Base-by-base conservation (phyloP, 495 filamentous ascomycete species). In the Podospora pseudopauciseta region DNA sequence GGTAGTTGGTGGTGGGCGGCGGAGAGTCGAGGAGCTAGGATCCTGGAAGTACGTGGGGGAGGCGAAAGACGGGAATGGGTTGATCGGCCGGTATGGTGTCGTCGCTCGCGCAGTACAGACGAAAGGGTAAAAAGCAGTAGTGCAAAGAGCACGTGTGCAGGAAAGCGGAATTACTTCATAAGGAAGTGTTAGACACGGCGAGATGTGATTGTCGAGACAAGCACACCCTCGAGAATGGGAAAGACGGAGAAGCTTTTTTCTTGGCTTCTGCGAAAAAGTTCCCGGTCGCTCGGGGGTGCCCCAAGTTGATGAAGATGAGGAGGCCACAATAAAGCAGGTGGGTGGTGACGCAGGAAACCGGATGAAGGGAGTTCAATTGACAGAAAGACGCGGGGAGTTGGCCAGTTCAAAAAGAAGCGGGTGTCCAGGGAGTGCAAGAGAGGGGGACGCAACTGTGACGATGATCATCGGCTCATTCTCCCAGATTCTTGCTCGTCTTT, bases 401-500 rank as follows among this genome's bases (percentile, higher is more conserved):
- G n/a, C 4, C 28, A 32, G 27, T 19, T 28, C 28, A 20, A 63
- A 63, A 28, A 32, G 61, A 18, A 26, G 4, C 23, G 27, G 30
- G 9, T 26, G 61, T 30, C 27, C 18, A 49, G 28, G 27, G 23
- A 27, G 30, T 7, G 67, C 23, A 71, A 39, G 64, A 49, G 67
- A 61, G 67, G 60, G 19, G 64, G 65, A 71, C 65, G 68, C 66
- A 73, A 75, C 71, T 72, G 66, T 77, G 74, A 75, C 74, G 71
- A n/a, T 63, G 61, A 77, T 75, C 56, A 67, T 73, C 67, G 68
- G 71, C 69, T 72, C 74, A 76, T 66, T 57, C 65, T 60, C 54
- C 19, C 59, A 34, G 63, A n/a, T 9, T 18, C 55, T 62, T 66
- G 28, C 69, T 23, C 53, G 59, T 9, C 65, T 69, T 69, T 65